Base-by-base conservation (phyloP, 106 monocot species). In the Dendrobium huoshanense region DNA sequence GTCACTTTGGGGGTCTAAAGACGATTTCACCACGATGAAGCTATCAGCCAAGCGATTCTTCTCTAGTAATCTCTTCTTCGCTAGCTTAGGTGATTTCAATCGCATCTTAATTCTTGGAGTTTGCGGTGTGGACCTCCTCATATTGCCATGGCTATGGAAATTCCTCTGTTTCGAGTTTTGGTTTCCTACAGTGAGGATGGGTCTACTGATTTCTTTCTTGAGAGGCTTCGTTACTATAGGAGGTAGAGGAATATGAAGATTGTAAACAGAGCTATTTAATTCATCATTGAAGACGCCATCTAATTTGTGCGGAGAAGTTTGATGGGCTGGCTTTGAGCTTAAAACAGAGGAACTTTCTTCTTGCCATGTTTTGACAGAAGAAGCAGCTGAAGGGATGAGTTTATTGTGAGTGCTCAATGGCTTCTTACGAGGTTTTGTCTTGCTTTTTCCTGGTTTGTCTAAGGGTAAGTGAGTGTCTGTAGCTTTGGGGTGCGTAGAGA, bases 21-120 rank as follows among this genome's bases (percentile, higher is more conserved):
- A 91, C 17, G 78, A 68, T 77, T 88, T 91, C 49, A 91, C 86
- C n/a, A 94, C 83, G 47, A 87, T 86, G 79, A 87, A 87, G 68
- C 87, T 87, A 68, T 73, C 67, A n/a, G 16, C 9, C n/a, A 68
- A 24, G 10, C 59, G 37, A 67, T 48, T 77, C 77, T 17, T 76
- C 51, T 51, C 15, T 45, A 27, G 43, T 75, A 72, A 3, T 33
- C 33, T 89, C 74, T 78, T 84, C 22, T 49, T 41, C 9, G 18
- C 43, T 3, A 76, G 4, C 64, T 80, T 85, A 7, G 90, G 90
- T 15, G 92, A 84, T 61, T 77, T 81, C 6, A 77, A 73, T 25
- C 78, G 74, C 47, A 78, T 41, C 59, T 82, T 82, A 37, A 82
- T 85, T 54, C 22, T 25, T 10, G 29, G 77, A 33, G 40, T 51